Percentiles rank a stretch among this genome's conserved stretches.
phyloP scores from a whole-genome alignment of 1,284 basidiomycete genomes.

The Vanrija sp. region DNA sequence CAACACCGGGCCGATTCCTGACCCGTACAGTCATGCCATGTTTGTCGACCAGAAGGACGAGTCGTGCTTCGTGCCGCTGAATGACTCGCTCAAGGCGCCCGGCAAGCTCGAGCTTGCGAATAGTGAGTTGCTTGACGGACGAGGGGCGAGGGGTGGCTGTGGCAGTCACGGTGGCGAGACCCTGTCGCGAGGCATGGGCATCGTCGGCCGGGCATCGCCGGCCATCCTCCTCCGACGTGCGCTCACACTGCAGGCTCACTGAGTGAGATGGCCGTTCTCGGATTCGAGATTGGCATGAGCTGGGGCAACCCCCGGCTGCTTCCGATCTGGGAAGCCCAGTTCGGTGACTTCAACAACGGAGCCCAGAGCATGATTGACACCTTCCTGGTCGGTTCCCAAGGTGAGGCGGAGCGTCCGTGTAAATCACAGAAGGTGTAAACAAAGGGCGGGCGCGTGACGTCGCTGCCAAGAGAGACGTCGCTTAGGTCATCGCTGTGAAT shows the following conservation, averaged over 20 bases:
- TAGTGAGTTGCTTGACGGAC: constrained; percentile 54
- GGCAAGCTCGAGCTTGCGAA: constrained; percentile 79
- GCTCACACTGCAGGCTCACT: constrained; percentile 59
- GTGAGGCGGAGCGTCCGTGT: constrained; percentile 50
- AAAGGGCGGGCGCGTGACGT: too few species aligned
- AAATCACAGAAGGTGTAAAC: too few species aligned
- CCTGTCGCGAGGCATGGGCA: too few species aligned
- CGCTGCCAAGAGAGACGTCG: too few species aligned
- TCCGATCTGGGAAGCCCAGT: constrained; percentile 85
- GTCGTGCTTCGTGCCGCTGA: constrained; percentile 70
- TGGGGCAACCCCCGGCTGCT: constrained; percentile 76
- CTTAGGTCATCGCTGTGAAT: too few species aligned
- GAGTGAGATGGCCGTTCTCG: constrained; percentile 78
- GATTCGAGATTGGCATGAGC: constrained; percentile 80
- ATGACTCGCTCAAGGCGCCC: constrained; percentile 53
- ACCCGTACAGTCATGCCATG: constrained; percentile 71
- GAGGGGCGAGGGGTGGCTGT: too few species aligned
- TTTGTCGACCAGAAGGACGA: constrained; percentile 80
- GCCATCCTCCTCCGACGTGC: too few species aligned
- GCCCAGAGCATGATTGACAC: constrained; percentile 85
- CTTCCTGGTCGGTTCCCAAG: constrained; percentile 75
- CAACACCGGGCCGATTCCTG: neutral
- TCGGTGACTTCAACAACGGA: constrained; percentile 84
- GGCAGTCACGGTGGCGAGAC: neutral
- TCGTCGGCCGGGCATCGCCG: too few species aligned